A percentile compares a stretch with the other conserved stretches of the same genome.
These are phyloP conservation scores for Metarhizium robertsii DNA, from an alignment of 2,329 filamentous ascomycete species.

Conservation along the genomic window DNA sequence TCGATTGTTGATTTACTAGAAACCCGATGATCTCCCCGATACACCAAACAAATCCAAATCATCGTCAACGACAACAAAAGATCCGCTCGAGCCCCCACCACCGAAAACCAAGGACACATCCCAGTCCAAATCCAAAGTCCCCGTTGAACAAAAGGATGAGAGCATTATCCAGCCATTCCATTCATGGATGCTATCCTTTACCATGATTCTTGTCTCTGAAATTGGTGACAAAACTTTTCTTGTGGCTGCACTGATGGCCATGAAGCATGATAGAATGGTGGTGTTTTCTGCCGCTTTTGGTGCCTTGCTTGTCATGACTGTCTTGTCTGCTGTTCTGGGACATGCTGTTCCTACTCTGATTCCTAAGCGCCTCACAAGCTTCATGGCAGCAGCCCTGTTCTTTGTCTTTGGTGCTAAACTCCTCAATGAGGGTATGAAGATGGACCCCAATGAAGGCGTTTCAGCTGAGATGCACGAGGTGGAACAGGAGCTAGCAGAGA, in stretches of 20 bases:
- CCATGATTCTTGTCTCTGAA: slow-evolving; percentile 96
- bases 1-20: slow-evolving; percentile 39
- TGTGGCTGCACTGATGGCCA: slow-evolving; percentile 94
- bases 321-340: slow-evolving; percentile 84
- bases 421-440: slow-evolving; percentile 76
- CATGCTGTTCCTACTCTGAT: slow-evolving; percentile 87
- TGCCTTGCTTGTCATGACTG: slow-evolving; percentile 87
- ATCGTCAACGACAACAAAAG: slow-evolving; percentile 44
- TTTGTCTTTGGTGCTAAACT: slow-evolving; percentile 81
- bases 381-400: slow-evolving; percentile 78
- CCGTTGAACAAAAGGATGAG: slow-evolving; percentile 33
- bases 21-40: slow-evolving; percentile 71
- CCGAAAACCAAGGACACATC: slow-evolving; percentile 12
- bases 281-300: slow-evolving; percentile 94
- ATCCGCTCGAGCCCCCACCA: background rate
- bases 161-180: slow-evolving; percentile 72
- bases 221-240: slow-evolving; percentile 98
- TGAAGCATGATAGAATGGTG: slow-evolving; percentile 89
- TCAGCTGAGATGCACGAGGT: slow-evolving; percentile 98
- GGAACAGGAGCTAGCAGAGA: slow-evolving; percentile 85
- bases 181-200: slow-evolving; percentile 83
- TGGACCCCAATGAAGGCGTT: slow-evolving; percentile 84
- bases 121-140: slow-evolving; percentile 12
- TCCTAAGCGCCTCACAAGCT: slow-evolving; percentile 82
- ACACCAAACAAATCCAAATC: slow-evolving; percentile 67